These are phyloP conservation scores for Globisporangium radiosum DNA, from an alignment of 352 stramenopile genomes.

Conservation along the genomic window DNA sequence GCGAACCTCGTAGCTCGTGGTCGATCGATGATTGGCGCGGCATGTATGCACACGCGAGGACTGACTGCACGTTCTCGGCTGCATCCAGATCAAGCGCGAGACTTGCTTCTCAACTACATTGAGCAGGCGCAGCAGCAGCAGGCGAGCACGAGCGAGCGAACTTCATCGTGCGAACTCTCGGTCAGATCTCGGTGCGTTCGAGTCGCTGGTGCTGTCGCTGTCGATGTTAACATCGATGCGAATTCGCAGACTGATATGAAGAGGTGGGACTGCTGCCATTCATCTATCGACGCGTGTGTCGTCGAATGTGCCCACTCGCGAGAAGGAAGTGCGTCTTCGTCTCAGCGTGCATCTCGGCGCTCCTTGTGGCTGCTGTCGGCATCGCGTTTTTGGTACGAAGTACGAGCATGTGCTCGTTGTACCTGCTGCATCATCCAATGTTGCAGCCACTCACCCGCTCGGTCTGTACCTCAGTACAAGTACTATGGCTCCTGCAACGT, in stretches of 20 bases:
- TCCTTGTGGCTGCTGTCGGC: constrained; percentile 41
- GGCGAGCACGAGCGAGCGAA: neutral
- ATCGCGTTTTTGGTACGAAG: constrained; percentile 39
- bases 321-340: constrained; percentile 52
- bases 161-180: neutral
- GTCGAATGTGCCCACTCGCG: neutral
- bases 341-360: constrained; percentile 44
- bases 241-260: no score
- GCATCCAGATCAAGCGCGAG: constrained; percentile 47
- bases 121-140: constrained; percentile 26
- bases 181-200: neutral
- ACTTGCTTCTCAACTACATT: constrained; percentile 45
- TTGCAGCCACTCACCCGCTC: neutral
- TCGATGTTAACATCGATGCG: neutral
- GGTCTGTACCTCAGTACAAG: constrained; percentile 55
- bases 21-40: no score
- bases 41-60: no score
- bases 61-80: no score
- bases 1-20: neutral
- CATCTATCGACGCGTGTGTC: neutral
- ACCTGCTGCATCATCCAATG: no score
- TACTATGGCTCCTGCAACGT: constrained; percentile 80
- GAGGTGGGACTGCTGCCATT: neutral
- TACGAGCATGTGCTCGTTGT: neutral
- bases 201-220: neutral